These are phyloP conservation scores for Penicillium sp. DNA, from an alignment of 2,329 filamentous ascomycete species.

Conservation along the genomic window DNA sequence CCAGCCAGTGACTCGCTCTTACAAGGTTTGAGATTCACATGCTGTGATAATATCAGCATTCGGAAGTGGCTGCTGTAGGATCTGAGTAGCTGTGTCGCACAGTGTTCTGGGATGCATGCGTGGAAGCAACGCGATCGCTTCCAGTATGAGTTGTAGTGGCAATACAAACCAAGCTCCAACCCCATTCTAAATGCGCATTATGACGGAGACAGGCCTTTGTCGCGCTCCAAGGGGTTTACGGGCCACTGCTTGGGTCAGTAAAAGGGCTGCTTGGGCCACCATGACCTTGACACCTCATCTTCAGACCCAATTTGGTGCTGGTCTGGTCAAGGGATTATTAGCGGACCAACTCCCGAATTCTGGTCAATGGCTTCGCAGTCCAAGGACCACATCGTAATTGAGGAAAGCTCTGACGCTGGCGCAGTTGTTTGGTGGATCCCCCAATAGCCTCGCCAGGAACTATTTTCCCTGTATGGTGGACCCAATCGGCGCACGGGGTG, in stretches of 20 bases:
- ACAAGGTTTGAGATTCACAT: background rate
- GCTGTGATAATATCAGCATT: background rate
- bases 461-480: conserved; percentile 5
- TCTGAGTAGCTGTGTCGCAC: too few relatives aligned
- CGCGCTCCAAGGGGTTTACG: too few relatives aligned
- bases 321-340: background rate
- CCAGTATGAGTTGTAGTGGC: too few relatives aligned
- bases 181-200: too few relatives aligned
- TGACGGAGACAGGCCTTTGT: too few relatives aligned
- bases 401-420: background rate
- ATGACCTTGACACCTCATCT: background rate
- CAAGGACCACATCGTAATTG: background rate
- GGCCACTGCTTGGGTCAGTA: too few relatives aligned
- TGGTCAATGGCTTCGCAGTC: background rate
- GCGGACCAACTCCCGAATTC: background rate
- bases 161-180: too few relatives aligned
- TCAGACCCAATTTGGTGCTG: background rate
- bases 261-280: too few relatives aligned
- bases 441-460: conserved; percentile 6
- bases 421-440: background rate
- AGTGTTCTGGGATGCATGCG: background rate
- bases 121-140: background rate
- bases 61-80: background rate
- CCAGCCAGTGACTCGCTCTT: background rate
- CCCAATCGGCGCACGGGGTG: conserved; percentile 2